Evolutionary conservation across 176 grass and related monocot species (phyloP).

Genomic region (Oryza meyeriana): DNA sequence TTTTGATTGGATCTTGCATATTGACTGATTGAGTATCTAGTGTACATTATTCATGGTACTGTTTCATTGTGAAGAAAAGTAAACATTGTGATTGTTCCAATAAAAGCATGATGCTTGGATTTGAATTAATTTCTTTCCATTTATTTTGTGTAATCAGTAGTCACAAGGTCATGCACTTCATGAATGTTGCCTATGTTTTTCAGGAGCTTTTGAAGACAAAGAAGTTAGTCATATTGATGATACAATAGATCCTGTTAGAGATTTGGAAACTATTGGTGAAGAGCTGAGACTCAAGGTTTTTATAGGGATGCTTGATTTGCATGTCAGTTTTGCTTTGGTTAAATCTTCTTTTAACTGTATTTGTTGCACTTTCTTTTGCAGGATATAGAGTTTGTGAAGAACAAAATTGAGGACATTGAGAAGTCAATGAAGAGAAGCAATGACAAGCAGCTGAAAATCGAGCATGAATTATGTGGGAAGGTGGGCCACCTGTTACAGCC

Average conservation of each 20-base stretch:
- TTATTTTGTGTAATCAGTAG: not conserved
- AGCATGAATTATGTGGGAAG: slow-evolving; percentile 86
- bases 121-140: not conserved
- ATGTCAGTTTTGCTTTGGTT: not conserved
- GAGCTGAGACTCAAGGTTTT: slow-evolving; percentile 94
- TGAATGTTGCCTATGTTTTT: slow-evolving; percentile 14
- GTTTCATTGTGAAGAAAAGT: not conserved
- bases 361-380: slow-evolving; percentile 37
- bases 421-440: slow-evolving; percentile 99
- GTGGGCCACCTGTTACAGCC: slow-evolving; percentile 28
- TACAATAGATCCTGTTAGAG: slow-evolving; percentile 93
- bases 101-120: not conserved
- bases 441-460: slow-evolving; percentile 93
- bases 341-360: not conserved
- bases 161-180: slow-evolving; percentile 2
- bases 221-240: slow-evolving; percentile 97
- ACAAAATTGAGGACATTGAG: slow-evolving; percentile 79
- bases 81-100: not conserved
- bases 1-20: not conserved
- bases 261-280: slow-evolving; percentile 86
- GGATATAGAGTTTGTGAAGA: slow-evolving; percentile 85
- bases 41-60: not conserved
- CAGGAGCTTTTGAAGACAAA: slow-evolving; percentile 96
- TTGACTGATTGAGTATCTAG: slow-evolving; percentile 1
- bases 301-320: slow-evolving; percentile 15